Conservation (phyloP, 148 eudicot species). For the Fagopyrum esculentum region DNA sequence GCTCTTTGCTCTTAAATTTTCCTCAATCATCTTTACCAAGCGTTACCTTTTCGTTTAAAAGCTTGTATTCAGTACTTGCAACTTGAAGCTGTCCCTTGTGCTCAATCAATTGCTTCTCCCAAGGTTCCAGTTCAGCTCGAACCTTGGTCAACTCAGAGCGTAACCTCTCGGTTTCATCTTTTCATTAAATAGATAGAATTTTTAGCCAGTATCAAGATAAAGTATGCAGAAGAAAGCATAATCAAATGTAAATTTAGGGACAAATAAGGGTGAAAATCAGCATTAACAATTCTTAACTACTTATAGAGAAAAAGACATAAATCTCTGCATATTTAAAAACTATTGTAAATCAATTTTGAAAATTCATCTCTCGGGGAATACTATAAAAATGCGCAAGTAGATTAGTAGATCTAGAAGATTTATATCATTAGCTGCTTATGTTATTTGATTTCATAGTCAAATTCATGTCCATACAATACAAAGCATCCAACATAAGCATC, state of each 20-base stretch:
- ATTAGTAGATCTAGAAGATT: background rate
- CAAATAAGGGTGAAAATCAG: background rate
- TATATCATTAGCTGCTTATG: background rate
- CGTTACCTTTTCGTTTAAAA: constrained; percentile 72
- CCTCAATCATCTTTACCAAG: background rate
- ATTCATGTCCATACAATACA: background rate
- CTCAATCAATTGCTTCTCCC: constrained; percentile 91
- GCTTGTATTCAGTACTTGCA: constrained; percentile 68
- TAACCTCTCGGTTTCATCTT: constrained; percentile 80
- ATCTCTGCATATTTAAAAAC: background rate
- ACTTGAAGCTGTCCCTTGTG: constrained; percentile 89
- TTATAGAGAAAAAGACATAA: background rate
- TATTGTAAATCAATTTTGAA: background rate
- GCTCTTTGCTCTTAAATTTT: background rate
- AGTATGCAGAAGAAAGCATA: background rate
- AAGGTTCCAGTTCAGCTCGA: constrained; percentile 84
- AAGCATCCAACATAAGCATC: background rate
- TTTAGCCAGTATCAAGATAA: constrained; percentile 13
- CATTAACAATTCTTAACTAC: background rate
- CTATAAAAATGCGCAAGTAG: background rate
- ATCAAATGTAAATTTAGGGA: background rate
- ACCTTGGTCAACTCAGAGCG: constrained; percentile 65
- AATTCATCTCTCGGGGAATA: background rate
- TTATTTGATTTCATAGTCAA: background rate
- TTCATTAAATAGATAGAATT: constrained; percentile 10